Evolutionary conservation across 1,284 basidiomycete genomes (phyloP).

Genomic region (Cryptococcus depauperatus): DNA sequence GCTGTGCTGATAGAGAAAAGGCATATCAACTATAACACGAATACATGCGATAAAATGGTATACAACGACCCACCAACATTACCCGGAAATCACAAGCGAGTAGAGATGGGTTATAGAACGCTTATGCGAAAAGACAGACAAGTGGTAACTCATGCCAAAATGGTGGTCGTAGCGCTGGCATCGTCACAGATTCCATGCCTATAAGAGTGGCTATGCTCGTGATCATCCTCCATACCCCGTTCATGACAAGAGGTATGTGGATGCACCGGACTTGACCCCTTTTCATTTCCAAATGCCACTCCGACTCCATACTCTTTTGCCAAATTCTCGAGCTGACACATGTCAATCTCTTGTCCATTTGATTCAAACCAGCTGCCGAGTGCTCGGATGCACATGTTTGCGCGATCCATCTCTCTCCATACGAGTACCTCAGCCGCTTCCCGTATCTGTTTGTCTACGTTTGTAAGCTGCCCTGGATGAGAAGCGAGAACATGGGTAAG

Average conservation of each 20-base stretch:
- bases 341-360: conserved; percentile 11
- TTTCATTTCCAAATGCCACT: neutral
- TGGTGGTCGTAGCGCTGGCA: neutral
- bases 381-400: conserved; percentile 27
- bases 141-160: neutral
- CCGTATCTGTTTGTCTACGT: conserved; percentile 10
- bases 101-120: neutral
- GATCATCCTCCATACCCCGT: neutral
- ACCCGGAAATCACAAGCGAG: neutral
- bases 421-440: conserved; percentile 32
- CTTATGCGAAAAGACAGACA: neutral
- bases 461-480: neutral
- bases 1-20: too few species aligned
- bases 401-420: conserved; percentile 35
- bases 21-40: too few species aligned
- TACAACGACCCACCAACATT: neutral
- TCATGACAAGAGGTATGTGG: too few species aligned
- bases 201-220: neutral
- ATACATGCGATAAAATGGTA: neutral
- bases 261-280: neutral
- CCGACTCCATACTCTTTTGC: conserved; percentile 17
- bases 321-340: conserved; percentile 20
- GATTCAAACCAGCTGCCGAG: conserved; percentile 26
- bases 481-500: conserved; percentile 23
- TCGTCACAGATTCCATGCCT: neutral